These are phyloP conservation scores for Sclerotinia glacialis DNA, from an alignment of 2,329 filamentous ascomycete species.

Conservation along the genomic window DNA sequence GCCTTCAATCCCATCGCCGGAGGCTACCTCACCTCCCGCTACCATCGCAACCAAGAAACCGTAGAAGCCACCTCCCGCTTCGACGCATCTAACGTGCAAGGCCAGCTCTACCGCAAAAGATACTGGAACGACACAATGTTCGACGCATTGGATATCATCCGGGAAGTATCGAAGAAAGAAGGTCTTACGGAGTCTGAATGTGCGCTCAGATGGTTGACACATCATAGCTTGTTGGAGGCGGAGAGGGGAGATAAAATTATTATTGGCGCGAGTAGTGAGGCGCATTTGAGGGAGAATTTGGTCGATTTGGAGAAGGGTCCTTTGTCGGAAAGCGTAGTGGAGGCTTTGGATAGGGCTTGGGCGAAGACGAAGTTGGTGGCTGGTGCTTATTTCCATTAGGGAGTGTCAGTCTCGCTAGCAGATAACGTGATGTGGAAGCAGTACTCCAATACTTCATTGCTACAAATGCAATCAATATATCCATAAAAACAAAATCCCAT, in stretches of 20 bases:
- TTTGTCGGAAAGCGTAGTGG: conserved; percentile 65
- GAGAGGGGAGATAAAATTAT: conserved; percentile 57
- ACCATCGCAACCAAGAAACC: conserved; percentile 44
- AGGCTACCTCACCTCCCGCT: conserved; percentile 45
- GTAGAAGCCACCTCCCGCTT: conserved; percentile 27
- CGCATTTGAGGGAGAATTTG: conserved; percentile 57
- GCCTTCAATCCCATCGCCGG: conserved; percentile 59
- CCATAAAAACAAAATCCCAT: too few species aligned
- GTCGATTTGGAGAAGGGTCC: conserved; percentile 64
- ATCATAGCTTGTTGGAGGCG: conserved; percentile 62
- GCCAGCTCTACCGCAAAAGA: conserved; percentile 50
- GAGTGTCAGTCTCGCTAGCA: too few species aligned
- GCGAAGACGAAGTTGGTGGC: conserved; percentile 2
- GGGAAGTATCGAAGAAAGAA: conserved; percentile 64
- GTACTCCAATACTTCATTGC: too few species aligned
- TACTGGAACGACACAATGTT: conserved; percentile 64
- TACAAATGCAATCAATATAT: too few species aligned
- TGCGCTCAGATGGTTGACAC: conserved; percentile 69
- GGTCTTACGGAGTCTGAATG: conserved; percentile 68
- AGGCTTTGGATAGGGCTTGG: conserved; percentile 16
- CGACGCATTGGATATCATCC: conserved; percentile 64
- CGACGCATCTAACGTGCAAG: conserved; percentile 47
- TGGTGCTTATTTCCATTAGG: conserved; percentile 12
- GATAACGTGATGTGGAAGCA: too few species aligned
- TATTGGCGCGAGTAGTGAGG: conserved; percentile 55